Base-by-base conservation (phyloP, 176 grass and related monocot species). In the Zea luxurians region DNA sequence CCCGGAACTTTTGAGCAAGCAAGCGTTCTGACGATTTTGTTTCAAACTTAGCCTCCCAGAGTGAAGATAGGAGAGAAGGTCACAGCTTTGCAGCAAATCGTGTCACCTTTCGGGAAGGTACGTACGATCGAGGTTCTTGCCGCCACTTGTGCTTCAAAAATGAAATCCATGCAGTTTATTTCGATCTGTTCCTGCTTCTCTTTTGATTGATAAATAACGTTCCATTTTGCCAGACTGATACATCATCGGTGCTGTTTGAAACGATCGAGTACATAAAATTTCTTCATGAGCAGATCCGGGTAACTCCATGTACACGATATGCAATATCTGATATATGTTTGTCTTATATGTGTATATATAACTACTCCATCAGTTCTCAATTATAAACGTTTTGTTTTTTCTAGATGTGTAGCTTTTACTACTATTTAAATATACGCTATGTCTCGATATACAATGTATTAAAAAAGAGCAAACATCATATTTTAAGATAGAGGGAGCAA, bases 91-190 rank as follows among this genome's bases (percentile, higher is more conserved):
- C 93, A 97, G 83, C 90, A 97, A 82, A 90, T 92, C 37, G 88
- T 97, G 15, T 97, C 88, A 61, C 93, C 88, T 8, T 97, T 93
- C 17, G 93, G 93, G 70, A 97, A 97, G 93, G 93, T 97, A 86
- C 62, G 27, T 27, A 27, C 27, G 47, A 17, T 5, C 41, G 8
- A 21, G 68, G 54, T 77, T 48, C 10, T 67, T 54, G 36, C 74
- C 74, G 6, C 45, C 0, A 3, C 1, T 57, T 66, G 37, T 71
- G 4, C 13, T 45, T 21, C 20, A 17, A 49, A 59, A 38, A 15
- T 7, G 50, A 41, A 65, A 17, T 27, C 34, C 59, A 17, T 27
- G n/a, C 59, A 5, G 44, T 36, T 38, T 46, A 1, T 35, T 73
- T 74, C 17, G 36, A 0, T 58, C 43, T 7, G 1, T 53, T 72